These are phyloP conservation scores for Aspergillus sp. DNA, from an alignment of 2,329 filamentous ascomycete species.

Conservation along the genomic window DNA sequence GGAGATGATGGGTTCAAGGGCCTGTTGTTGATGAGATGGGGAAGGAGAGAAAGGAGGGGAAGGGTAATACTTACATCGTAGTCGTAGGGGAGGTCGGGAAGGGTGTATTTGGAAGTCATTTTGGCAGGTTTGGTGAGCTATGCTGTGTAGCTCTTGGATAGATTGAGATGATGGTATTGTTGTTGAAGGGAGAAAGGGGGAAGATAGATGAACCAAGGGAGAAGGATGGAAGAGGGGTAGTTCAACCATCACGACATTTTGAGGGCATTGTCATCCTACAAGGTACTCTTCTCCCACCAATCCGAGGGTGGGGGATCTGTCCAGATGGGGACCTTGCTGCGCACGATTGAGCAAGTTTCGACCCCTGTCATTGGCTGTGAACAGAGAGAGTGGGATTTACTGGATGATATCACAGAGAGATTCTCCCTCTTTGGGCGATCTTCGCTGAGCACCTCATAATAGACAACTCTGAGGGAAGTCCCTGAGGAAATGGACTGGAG, in stretches of 20 bases:
- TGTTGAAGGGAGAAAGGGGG: neutral
- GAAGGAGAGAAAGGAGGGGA: no score
- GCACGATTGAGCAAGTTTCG: conserved; percentile 15
- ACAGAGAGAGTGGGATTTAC: neutral
- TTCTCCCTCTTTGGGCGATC: no score
- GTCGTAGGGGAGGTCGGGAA: conserved; percentile 67
- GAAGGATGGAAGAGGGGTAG: neutral
- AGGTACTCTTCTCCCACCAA: conserved; percentile 9
- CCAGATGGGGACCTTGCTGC: conserved; percentile 9
- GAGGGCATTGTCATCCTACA: conserved; percentile 4
- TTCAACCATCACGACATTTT: neutral
- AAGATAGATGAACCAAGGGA: neutral
- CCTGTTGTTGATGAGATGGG: conserved; percentile 44
- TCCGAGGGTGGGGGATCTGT: neutral
- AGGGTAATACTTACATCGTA: conserved; percentile 62
- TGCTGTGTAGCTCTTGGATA: neutral
- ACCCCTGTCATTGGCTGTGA: neutral
- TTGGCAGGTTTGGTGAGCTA: conserved; percentile 2
- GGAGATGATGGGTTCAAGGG: conserved; percentile 78
- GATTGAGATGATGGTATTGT: neutral
- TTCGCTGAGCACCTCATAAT: neutral
- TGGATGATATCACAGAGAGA: neutral
- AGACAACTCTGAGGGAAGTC: neutral
- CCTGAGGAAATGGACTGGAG: neutral
- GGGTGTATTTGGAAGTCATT: conserved; percentile 52